These are phyloP conservation scores for Globisporangium apiculatum DNA, from an alignment of 352 stramenopile genomes.

Conservation along the genomic window DNA sequence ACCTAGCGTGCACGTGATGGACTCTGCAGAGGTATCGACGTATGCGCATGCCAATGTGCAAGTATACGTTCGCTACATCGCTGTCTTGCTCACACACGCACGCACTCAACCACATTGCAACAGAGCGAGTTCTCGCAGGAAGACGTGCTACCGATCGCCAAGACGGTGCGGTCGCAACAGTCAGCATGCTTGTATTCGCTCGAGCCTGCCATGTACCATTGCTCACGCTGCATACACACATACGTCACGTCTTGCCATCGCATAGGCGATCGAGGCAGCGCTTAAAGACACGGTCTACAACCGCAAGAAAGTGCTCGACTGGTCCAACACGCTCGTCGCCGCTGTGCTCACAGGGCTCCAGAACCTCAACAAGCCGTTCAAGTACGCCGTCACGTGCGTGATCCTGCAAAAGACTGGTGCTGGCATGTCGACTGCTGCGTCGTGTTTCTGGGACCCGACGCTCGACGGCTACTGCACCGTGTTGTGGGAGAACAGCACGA, in stretches of 20 bases:
- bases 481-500: slow-evolving; percentile 80
- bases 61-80: background rate
- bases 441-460: slow-evolving; percentile 71
- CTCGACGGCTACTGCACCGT: slow-evolving; percentile 81
- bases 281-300: slow-evolving; percentile 84
- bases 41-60: background rate
- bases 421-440: slow-evolving; percentile 53
- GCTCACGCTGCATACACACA: background rate
- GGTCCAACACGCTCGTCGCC: slow-evolving; percentile 76
- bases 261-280: slow-evolving; percentile 60
- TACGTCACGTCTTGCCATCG: background rate
- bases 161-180: slow-evolving; percentile 24
- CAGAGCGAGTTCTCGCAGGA: slow-evolving; percentile 78
- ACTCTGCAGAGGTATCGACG: slow-evolving; percentile 30
- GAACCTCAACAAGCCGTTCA: slow-evolving; percentile 86
- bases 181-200: background rate
- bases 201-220: no score
- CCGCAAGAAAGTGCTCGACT: slow-evolving; percentile 82
- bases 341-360: slow-evolving; percentile 72
- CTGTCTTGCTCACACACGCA: background rate
- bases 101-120: background rate
- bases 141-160: slow-evolving; percentile 68
- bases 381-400: slow-evolving; percentile 78
- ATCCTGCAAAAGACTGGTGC: slow-evolving; percentile 85
- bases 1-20: slow-evolving; percentile 18